Evolutionary conservation across 176 grass and related monocot genomes (phyloP).

Genomic region (Carex parvula): DNA sequence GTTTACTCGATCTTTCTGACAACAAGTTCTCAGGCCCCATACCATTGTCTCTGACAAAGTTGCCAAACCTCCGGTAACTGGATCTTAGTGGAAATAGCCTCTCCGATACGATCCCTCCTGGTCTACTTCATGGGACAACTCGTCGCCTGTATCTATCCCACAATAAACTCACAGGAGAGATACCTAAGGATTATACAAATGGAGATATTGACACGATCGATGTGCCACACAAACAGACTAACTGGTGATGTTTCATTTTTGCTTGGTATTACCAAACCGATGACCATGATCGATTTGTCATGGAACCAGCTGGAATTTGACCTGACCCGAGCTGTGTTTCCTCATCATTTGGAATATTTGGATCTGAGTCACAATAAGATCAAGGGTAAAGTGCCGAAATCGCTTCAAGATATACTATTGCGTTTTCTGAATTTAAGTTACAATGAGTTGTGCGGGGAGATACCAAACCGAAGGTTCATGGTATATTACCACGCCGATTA

Average conservation of each 20-base stretch:
- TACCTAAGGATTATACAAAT: slow-evolving; percentile 47
- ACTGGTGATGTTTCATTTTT: slow-evolving; percentile 53
- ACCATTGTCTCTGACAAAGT: slow-evolving; percentile 37
- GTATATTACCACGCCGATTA: slow-evolving; percentile 41
- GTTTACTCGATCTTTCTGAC: slow-evolving; percentile 45
- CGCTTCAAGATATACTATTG: slow-evolving; percentile 38
- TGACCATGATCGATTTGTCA: slow-evolving; percentile 59
- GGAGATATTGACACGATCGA: slow-evolving; percentile 54
- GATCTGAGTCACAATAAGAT: slow-evolving; percentile 81
- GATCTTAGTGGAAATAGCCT: slow-evolving; percentile 50
- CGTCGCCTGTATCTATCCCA: slow-evolving; percentile 40
- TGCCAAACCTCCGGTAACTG: slow-evolving; percentile 42
- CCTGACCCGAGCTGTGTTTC: slow-evolving; percentile 43
- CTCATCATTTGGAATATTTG: slow-evolving; percentile 51
- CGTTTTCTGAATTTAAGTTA: slow-evolving; percentile 65
- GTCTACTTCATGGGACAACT: slow-evolving; percentile 49
- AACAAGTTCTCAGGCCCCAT: slow-evolving; percentile 50
- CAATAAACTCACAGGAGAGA: slow-evolving; percentile 55
- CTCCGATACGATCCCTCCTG: slow-evolving; percentile 42
- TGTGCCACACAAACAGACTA: slow-evolving; percentile 66
- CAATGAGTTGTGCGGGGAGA: slow-evolving; percentile 57
- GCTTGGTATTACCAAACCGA: slow-evolving; percentile 38
- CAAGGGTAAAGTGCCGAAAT: slow-evolving; percentile 43
- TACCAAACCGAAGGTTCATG: slow-evolving; percentile 38
- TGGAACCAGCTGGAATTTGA: slow-evolving; percentile 78